Conservation (phyloP, 2,329 filamentous ascomycete species). For the Colletotrichum agaves region DNA sequence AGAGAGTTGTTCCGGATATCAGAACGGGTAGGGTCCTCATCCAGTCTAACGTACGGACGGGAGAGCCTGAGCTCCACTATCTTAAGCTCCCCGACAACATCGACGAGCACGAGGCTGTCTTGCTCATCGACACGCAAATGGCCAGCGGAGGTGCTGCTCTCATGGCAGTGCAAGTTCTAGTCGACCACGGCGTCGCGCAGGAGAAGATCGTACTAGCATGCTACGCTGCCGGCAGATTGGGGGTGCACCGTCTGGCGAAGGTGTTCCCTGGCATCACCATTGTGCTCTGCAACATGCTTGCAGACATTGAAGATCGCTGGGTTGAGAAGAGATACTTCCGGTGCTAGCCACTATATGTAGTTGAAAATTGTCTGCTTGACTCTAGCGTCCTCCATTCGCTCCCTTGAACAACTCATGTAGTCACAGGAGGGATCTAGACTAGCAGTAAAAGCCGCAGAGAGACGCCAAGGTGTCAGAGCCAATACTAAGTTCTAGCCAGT, state of each 20-base stretch:
- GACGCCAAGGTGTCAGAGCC: constrained; percentile 6
- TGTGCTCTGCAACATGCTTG: constrained; percentile 84
- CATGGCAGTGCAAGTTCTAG: constrained; percentile 96
- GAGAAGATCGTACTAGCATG: constrained; percentile 92
- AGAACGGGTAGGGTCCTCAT: constrained; percentile 89
- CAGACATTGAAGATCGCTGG: constrained; percentile 88
- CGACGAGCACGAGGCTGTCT: constrained; percentile 78
- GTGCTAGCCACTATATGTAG: constrained; percentile 63
- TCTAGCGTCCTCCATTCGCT: not conserved
- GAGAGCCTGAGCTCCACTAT: constrained; percentile 94
- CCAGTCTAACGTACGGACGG: constrained; percentile 85
- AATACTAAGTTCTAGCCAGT: not conserved
- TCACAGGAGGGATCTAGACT: not conserved
- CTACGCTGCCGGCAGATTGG: constrained; percentile 86
- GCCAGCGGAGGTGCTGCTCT: constrained; percentile 85
- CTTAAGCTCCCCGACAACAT: constrained; percentile 82
- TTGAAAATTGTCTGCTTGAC: not conserved
- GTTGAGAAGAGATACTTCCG: constrained; percentile 90
- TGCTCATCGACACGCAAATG: constrained; percentile 95
- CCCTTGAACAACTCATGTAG: constrained; percentile 14
- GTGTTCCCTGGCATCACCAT: constrained; percentile 91
- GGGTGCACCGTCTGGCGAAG: constrained; percentile 84
- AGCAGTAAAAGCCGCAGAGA: constrained; percentile 9
- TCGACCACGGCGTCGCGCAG: constrained; percentile 90
- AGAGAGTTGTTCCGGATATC: constrained; percentile 92